Evolutionary conservation across 208 protist species (phyloP), one percentile per base, ranked within the genome.

Genomic region (Acanthamoeba healyi): DNA sequence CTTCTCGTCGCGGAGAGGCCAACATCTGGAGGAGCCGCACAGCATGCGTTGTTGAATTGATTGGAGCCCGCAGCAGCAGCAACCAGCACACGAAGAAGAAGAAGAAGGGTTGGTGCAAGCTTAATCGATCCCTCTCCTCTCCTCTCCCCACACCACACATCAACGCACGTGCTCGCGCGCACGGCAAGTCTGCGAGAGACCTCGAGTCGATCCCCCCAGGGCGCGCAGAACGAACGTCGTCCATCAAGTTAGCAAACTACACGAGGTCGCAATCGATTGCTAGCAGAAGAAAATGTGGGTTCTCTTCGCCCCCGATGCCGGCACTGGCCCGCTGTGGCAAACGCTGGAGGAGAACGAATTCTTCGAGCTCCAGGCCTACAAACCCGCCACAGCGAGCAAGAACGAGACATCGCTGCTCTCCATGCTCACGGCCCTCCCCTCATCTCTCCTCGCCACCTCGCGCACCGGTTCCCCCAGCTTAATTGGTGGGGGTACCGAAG

Each of bases 271-370:
- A n/a, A n/a, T n/a, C n/a, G n/a, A n/a, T n/a, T n/a, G n/a, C n/a
- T n/a, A n/a, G n/a, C n/a, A n/a, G n/a, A n/a, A n/a, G n/a, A n/a
- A 12, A 79, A 91, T 91, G 84, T 91, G 84, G 84, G 84, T 91
- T 36, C 54, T 91, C 38, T 70, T 91, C 36, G 84, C 84, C 2
- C 84, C 84, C 14, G 29, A 63, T 42, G n/a, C 32, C 32, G 84
- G 26, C 49, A 72, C 49, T 2, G 84, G 22, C 54, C 15, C 36
- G 0, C 54, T 91, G 38, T 91, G 84, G 84, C 49, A 74, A 19
- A 91, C 84, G 4, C 34, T 91, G 26, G 84, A 91, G n/a, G 49
- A 91, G 36, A 91, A 91, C 34, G 84, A 91, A 72, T 91, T 91
- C 32, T 91, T 91, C 54, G 49, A 44, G 84, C 40, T 91, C 12